Percentiles rank a stretch among this genome's conserved stretches.
phyloP scores from a whole-genome alignment of 495 filamentous ascomycete species.

The Penicillium desertorum region DNA sequence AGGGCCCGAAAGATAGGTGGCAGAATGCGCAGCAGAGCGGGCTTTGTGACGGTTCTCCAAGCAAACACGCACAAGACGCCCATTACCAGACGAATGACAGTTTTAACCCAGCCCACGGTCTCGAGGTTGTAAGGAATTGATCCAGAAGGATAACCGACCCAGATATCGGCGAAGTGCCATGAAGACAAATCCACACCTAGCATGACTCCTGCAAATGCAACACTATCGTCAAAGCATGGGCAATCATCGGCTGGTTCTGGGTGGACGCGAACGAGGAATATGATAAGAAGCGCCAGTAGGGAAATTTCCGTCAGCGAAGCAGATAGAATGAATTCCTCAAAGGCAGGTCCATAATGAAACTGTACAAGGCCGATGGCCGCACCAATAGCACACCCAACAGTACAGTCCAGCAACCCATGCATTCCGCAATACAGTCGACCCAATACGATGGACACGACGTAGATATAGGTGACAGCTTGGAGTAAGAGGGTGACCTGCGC shows the following conservation, averaged over 20 bases:
- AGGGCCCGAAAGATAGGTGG: conserved; percentile 86
- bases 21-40: conserved; percentile 68
- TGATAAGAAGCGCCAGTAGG: conserved; percentile 59
- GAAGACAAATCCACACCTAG: conserved; percentile 76
- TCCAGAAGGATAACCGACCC: conserved; percentile 56
- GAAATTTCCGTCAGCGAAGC: conserved; percentile 54
- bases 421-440: conserved; percentile 96
- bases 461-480: conserved; percentile 70
- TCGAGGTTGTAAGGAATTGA: conserved; percentile 65
- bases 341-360: conserved; percentile 62
- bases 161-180: conserved; percentile 72
- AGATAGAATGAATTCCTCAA: conserved; percentile 63
- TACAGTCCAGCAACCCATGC: conserved; percentile 93
- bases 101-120: conserved; percentile 59
- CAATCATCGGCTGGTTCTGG: conserved; percentile 96
- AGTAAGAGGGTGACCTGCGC: conserved; percentile 54
- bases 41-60: conserved; percentile 88
- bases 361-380: conserved; percentile 66
- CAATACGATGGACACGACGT: conserved; percentile 84
- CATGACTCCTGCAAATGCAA: conserved; percentile 86
- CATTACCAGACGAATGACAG: conserved; percentile 64
- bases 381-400: conserved; percentile 74
- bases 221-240: conserved; percentile 95
- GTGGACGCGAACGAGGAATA: conserved; percentile 80
- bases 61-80: conserved; percentile 82